Evolutionary conservation across 2,329 filamentous ascomycete species (phyloP), one percentile per base, ranked within the genome.

Genomic region (Arachnopeziza araneosa): DNA sequence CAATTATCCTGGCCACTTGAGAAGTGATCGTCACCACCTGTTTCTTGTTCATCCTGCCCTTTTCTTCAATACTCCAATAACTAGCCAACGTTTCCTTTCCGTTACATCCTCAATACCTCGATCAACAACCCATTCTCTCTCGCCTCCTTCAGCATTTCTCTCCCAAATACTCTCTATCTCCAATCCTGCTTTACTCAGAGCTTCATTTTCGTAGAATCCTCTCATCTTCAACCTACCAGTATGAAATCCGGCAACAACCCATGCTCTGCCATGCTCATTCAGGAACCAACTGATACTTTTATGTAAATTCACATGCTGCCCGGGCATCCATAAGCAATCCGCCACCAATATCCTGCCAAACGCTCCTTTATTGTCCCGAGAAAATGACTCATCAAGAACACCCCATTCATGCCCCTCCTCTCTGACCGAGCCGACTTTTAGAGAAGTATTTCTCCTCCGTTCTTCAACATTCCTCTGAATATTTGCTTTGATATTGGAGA

Each of bases 241-340:
- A 69, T 91, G 88, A 66, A 91, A 90, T 0, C 86, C 88, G 0
- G 83, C 87, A 7, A 90, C 78, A n/a, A 87, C 82, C 75, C 86
- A 84, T 55, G 85, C 81, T 36, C 82, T 77, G 1, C 81, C 19
- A 67, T 71, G 1, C 52, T 65, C 69, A 1, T 71, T 74, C 21
- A 91, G 76, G 69, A 90, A 89, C 73, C 84, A 83, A 5, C 78
- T 73, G 69, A 90, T 83, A 24, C 86, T 89, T 50, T 70, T 73
- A 53, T 80, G 80, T 24, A 91, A 78, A 71, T 86, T 88, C n/a
- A 74, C 78, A 72, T 91, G 89, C 76, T 91, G 82, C 76, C 80
- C 81, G 1, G 84, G 82, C 85, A 91, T 90, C 88, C 88, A 91
- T 59, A 89, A 79, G 68, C 88, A 90, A 73, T 91, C 88, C 63